Conservation (phyloP, 768 basidiomycete species). For the Albatrellus ellisii region DNA sequence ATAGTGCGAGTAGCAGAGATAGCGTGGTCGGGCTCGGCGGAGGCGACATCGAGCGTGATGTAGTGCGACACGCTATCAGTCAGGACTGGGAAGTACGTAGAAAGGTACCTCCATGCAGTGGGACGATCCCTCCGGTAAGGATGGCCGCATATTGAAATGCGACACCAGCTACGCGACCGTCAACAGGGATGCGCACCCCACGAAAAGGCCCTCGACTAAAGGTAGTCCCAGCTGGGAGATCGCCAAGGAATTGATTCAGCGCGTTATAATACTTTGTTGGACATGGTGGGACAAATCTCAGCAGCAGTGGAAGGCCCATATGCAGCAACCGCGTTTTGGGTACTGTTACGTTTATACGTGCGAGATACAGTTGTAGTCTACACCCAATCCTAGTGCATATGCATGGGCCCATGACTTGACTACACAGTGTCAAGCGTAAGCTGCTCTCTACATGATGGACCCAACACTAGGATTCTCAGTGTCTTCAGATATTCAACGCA, state of each 20-base stretch:
- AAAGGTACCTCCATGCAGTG: constrained; percentile 63
- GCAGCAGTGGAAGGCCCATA: too few relatives aligned
- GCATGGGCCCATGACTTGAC: too few relatives aligned
- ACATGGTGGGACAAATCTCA: too few relatives aligned
- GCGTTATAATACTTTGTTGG: constrained; percentile 59
- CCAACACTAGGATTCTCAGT: too few relatives aligned
- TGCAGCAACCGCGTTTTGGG: too few relatives aligned
- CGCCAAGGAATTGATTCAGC: constrained; percentile 41
- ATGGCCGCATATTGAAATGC: constrained; percentile 36
- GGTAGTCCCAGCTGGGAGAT: constrained; percentile 38
- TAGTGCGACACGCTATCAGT: constrained; percentile 57
- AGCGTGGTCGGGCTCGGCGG: constrained; percentile 48
- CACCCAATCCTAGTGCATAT: too few relatives aligned
- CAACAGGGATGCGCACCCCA: constrained; percentile 47
- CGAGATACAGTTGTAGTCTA: too few relatives aligned
- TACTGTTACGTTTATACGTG: too few relatives aligned
- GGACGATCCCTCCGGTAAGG: constrained; percentile 67
- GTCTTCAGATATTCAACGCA: too few relatives aligned
- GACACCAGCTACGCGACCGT: constrained; percentile 39
- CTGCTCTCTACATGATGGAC: too few relatives aligned
- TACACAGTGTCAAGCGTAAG: too few relatives aligned
- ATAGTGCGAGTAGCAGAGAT: too few relatives aligned
- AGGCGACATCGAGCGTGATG: constrained; percentile 60
- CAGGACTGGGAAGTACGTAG: constrained; percentile 62
- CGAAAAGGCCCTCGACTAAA: constrained; percentile 43